Percentiles rank a stretch among this genome's conserved stretches.
phyloP scores from a whole-genome alignment of 2,329 filamentous ascomycete species.

The Metarhizium humberi region DNA sequence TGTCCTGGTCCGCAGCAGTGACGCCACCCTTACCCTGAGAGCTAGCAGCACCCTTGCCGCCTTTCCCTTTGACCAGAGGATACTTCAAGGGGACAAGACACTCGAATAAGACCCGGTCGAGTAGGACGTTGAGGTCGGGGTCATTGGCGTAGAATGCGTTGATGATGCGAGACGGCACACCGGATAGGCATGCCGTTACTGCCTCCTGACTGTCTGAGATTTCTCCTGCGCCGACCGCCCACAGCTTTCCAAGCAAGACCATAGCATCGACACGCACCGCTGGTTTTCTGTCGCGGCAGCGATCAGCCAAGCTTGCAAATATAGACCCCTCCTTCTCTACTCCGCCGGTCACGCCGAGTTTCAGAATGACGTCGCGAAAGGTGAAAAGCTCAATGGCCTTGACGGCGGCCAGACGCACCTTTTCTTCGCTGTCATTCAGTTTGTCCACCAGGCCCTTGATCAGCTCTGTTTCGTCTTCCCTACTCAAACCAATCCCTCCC shows the following conservation, averaged over 20 bases:
- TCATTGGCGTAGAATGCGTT: slow-evolving; percentile 89
- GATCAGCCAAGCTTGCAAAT: slow-evolving; percentile 72
- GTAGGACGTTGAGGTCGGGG: slow-evolving; percentile 69
- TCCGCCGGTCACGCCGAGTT: slow-evolving; percentile 68
- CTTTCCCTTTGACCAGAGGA: slow-evolving; percentile 55
- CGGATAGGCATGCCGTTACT: slow-evolving; percentile 64
- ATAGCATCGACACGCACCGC: slow-evolving; percentile 80
- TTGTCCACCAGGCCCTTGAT: slow-evolving; percentile 69
- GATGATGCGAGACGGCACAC: slow-evolving; percentile 76
- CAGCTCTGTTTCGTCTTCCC: slow-evolving; percentile 69
- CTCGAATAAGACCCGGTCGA: slow-evolving; percentile 81
- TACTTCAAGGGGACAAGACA: slow-evolving; percentile 83
- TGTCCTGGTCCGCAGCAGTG: slow-evolving; percentile 58
- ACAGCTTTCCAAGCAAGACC: slow-evolving; percentile 73
- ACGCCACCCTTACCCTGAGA: slow-evolving; percentile 29
- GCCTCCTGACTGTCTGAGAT: slow-evolving; percentile 74
- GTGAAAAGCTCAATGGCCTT: slow-evolving; percentile 73
- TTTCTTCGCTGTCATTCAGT: slow-evolving; percentile 81
- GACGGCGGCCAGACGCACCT: slow-evolving; percentile 81
- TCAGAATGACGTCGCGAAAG: slow-evolving; percentile 71
- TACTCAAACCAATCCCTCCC: slow-evolving; percentile 77
- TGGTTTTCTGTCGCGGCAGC: slow-evolving; percentile 78
- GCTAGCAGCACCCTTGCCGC: slow-evolving; percentile 52
- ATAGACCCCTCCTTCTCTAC: slow-evolving; percentile 70
- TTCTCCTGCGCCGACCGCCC: slow-evolving; percentile 87